phyloP scores from a whole-genome alignment of 2,329 filamentous ascomycete genomes.

The Hirsutella minnesotensis region DNA sequence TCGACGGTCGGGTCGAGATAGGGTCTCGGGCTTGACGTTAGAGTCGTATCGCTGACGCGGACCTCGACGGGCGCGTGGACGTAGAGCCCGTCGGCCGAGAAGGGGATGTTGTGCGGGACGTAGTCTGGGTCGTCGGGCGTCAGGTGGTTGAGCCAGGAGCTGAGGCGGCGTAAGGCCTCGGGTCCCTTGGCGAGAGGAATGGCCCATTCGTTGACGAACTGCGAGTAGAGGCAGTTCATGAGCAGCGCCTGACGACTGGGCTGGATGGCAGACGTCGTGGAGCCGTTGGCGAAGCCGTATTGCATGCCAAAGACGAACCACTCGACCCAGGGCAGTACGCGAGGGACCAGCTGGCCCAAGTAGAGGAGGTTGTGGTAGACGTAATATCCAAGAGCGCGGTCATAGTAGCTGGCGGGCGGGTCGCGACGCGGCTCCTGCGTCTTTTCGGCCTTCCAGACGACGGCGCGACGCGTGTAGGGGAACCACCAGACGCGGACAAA shows the following conservation, averaged over 20 bases:
- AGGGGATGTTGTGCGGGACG: constrained; percentile 60
- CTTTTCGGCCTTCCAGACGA: constrained; percentile 82
- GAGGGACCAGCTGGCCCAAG: constrained; percentile 64
- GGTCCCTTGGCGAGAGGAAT: constrained; percentile 77
- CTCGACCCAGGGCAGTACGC: constrained; percentile 76
- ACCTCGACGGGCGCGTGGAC: constrained; percentile 89
- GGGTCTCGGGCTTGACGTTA: constrained; percentile 20
- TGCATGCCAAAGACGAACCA: constrained; percentile 98
- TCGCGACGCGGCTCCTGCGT: constrained; percentile 47
- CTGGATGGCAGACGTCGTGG: constrained; percentile 63
- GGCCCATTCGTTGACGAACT: constrained; percentile 98
- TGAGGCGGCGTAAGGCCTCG: constrained; percentile 72
- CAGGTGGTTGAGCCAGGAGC: constrained; percentile 67
- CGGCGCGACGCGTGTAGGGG: constrained; percentile 77
- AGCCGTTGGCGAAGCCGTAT: constrained; percentile 72
- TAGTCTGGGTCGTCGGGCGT: constrained; percentile 51
- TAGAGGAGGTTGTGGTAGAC: constrained; percentile 88
- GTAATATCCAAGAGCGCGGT: constrained; percentile 70
- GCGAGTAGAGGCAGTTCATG: constrained; percentile 97
- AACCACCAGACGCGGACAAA: constrained; percentile 98
- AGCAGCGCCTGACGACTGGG: constrained; percentile 69
- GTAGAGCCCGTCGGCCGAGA: constrained; percentile 66
- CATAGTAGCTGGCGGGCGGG: constrained; percentile 65
- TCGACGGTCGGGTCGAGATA: constrained; percentile 58
- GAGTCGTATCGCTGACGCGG: constrained; percentile 61